Conservation (phyloP, 2,329 filamentous ascomycete genomes). For the Pezicula radicicola region DNA sequence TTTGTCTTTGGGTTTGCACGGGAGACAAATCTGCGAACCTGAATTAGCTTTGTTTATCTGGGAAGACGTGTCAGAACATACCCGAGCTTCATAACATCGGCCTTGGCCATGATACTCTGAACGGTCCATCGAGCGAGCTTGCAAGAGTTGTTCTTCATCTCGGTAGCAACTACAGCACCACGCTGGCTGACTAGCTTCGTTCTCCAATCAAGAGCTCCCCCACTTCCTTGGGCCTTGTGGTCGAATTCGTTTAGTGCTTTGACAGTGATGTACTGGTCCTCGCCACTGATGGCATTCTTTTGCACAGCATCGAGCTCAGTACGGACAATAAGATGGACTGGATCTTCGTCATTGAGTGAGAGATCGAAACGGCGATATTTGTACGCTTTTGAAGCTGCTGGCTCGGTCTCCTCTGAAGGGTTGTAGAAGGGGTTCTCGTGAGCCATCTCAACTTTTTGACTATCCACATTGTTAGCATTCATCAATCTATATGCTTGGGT, state of each 20-base stretch:
- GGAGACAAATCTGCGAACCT: conserved; percentile 76
- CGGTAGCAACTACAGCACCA: conserved; percentile 94
- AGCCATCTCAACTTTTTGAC: conserved; percentile 76
- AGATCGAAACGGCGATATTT: conserved; percentile 97
- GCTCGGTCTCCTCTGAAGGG: conserved; percentile 85
- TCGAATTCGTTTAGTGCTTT: conserved; percentile 99
- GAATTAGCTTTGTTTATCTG: conserved; percentile 1
- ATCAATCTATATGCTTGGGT: no score
- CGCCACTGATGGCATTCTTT: conserved; percentile 89
- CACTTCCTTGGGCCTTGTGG: conserved; percentile 92
- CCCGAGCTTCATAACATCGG: conserved; percentile 99
- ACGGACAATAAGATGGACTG: conserved; percentile 87
- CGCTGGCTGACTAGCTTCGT: conserved; percentile 91
- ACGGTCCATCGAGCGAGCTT: conserved; percentile 98
- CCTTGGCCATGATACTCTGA: conserved; percentile 92
- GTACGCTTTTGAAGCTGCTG: conserved; percentile 94
- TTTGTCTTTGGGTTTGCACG: conserved; percentile 89
- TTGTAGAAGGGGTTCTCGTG: conserved; percentile 98
- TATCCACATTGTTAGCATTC: conserved; percentile 16
- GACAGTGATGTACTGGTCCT: conserved; percentile 87
- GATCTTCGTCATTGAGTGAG: conserved; percentile 85
- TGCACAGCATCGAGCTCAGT: conserved; percentile 94
- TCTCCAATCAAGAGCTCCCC: conserved; percentile 94
- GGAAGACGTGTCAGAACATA: conserved; percentile 41
- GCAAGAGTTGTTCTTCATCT: conserved; percentile 99